Evolutionary conservation across 805 yeast genomes (phyloP), one percentile per base, ranked within the genome.

Genomic region (Ogataea wickerhamii): DNA sequence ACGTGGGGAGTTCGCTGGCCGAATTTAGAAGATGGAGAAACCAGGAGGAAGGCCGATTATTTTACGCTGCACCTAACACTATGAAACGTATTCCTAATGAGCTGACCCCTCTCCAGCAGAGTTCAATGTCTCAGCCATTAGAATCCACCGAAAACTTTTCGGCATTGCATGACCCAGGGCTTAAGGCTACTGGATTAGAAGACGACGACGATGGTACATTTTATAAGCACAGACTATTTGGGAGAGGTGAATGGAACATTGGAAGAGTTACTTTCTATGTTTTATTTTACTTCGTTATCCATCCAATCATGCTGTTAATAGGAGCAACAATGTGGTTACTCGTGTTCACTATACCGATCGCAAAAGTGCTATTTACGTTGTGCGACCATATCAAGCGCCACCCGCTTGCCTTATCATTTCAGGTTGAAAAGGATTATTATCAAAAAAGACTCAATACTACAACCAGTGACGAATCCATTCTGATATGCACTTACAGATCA

Each of bases 321-420:
- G 73, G 83, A 5, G 48, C 75, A 1, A 32, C 79, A 4, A 76
- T 91, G 49, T 93, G 96, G 96, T 60, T 91, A 25, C 60, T 76
- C 24, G 96, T 89, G 0, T 82, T 93, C 58, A 79, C 96, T 5
- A 87, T 91, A 33, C 98, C 98, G 28, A 87, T 93, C 94, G 80
- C 94, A 13, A 87, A 87, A 37, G 82, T 87, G 13, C 66, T 84
- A 19, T 62, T 70, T 49, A 78, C 81, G 16, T 60, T 93, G 23
- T 71, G 82, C 48, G 74, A 76, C 41, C 97, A 93, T 60, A 67
- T 89, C 41, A 78, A 95, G 53, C 76, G 89, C 41, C 96, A 89
- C 59, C 98, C 98, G 0, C 66, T 91, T 40, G 96, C 95, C 0
- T 63, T 91, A n/a, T 76, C 80, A 18, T 85, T 87, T 63, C 80